Evolutionary conservation across 495 filamentous ascomycete species (phyloP).

Genomic region (Aspergillus wentii): DNA sequence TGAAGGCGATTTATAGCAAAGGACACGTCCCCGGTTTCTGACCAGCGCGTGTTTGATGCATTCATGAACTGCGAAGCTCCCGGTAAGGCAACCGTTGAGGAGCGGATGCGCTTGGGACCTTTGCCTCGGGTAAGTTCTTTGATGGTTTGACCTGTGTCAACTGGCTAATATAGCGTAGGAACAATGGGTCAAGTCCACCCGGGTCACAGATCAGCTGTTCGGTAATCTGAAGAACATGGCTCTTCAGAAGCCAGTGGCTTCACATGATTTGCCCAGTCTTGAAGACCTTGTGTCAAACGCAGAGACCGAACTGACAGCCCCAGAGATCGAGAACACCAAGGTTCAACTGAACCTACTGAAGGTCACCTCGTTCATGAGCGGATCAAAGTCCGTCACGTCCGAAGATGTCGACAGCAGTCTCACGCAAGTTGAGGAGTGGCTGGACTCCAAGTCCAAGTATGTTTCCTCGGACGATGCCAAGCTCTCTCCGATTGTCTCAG

Average conservation of each 20-base stretch:
- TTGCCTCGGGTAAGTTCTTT: conserved; percentile 32
- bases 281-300: conserved; percentile 16
- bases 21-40: conserved; percentile 20
- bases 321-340: conserved; percentile 28
- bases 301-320: conserved; percentile 26
- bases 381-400: conserved; percentile 27
- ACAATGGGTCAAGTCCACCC: conserved; percentile 33
- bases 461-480: conserved; percentile 16
- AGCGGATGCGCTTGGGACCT: conserved; percentile 35
- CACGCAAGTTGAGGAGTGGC: conserved; percentile 29
- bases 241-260: conserved; percentile 27
- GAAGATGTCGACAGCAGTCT: conserved; percentile 29
- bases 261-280: conserved; percentile 21
- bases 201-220: conserved; percentile 33
- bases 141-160: too few species aligned
- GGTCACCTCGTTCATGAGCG: conserved; percentile 29
- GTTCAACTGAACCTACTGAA: conserved; percentile 29
- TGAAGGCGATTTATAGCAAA: conserved; percentile 18
- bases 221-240: conserved; percentile 26
- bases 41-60: conserved; percentile 31
- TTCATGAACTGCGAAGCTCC: conserved; percentile 44
- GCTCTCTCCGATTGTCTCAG: conserved; percentile 17
- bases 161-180: conserved; percentile 19
- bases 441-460: conserved; percentile 21
- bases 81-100: conserved; percentile 34